These are phyloP conservation scores for Geum urbanum DNA, from an alignment of 306 rosid species.

Conservation along the genomic window DNA sequence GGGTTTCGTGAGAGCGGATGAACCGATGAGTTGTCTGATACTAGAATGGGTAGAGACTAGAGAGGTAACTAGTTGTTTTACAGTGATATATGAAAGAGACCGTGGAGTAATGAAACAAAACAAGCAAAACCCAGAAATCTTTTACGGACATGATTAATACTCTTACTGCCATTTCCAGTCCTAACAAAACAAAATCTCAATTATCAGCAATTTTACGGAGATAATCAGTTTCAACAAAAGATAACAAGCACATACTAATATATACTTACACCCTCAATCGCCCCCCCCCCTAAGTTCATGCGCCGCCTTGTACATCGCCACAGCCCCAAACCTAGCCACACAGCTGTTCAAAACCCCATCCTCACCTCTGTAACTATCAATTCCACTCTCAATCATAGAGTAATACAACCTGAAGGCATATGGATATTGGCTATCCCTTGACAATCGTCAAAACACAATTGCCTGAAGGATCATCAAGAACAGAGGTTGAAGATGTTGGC, in stretches of 20 bases:
- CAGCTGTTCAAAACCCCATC: neutral
- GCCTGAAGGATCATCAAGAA: no score
- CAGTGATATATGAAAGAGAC: conserved; percentile 57
- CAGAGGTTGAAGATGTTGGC: no score
- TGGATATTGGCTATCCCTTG: no score
- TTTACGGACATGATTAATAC: conserved; percentile 30
- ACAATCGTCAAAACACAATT: no score
- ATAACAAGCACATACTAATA: no score
- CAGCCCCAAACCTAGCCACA: neutral
- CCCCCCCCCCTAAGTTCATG: neutral
- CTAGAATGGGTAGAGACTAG: no score
- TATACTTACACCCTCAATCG: neutral
- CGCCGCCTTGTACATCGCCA: neutral
- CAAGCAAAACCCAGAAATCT: conserved; percentile 41
- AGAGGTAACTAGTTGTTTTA: conserved; percentile 53
- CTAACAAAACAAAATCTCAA: conserved; percentile 34
- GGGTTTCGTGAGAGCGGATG: no score
- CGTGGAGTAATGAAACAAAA: conserved; percentile 42
- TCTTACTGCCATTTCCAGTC: conserved; percentile 36
- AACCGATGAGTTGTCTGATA: no score
- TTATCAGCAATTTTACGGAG: conserved; percentile 37
- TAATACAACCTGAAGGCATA: no score
- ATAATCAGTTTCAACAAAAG: conserved; percentile 48
- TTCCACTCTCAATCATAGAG: neutral
- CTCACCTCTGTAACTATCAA: neutral